Evolutionary conservation across 345 rosid genomes (phyloP).

Genomic region (Citrus cavaleriei): DNA sequence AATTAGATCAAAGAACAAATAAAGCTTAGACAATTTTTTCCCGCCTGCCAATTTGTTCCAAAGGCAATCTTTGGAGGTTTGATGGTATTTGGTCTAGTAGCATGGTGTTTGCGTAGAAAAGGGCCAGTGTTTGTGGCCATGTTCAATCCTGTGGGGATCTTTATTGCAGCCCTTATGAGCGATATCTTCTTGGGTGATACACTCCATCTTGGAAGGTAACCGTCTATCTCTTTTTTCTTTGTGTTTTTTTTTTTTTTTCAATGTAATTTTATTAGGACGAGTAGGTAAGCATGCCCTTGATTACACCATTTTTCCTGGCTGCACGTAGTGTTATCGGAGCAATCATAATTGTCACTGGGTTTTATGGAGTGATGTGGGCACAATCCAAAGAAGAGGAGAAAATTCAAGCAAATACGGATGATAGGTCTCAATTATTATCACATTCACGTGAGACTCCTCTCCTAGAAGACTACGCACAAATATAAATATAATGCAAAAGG

Average conservation of each 20-base stretch:
- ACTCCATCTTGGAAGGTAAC: conserved; percentile 47
- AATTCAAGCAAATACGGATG: not conserved
- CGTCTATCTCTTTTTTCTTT: not conserved
- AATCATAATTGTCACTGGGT: conserved; percentile 40
- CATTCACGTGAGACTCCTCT: conserved; percentile 18
- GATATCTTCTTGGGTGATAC: conserved; percentile 47
- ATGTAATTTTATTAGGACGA: not conserved
- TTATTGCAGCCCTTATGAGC: conserved; percentile 45
- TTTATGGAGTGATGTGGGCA: conserved; percentile 56
- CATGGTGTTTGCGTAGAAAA: conserved; percentile 49
- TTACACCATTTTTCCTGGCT: not conserved
- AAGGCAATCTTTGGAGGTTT: conserved; percentile 50
- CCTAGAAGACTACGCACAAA: conserved; percentile 12
- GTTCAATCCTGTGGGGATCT: conserved; percentile 56
- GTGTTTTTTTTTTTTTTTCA: no score
- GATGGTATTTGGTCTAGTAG: conserved; percentile 17
- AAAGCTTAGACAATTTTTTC: not conserved
- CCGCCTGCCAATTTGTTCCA: not conserved
- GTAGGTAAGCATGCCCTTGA: not conserved
- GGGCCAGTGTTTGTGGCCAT: conserved; percentile 63
- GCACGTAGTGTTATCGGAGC: conserved; percentile 43
- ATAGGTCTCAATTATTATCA: not conserved
- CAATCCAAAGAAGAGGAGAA: conserved; percentile 33
- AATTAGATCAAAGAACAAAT: not conserved
- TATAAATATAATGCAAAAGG: not conserved